Evolutionary conservation across 169 alveolate genomes (phyloP).

Genomic region (Eimeria falciformis): DNA sequence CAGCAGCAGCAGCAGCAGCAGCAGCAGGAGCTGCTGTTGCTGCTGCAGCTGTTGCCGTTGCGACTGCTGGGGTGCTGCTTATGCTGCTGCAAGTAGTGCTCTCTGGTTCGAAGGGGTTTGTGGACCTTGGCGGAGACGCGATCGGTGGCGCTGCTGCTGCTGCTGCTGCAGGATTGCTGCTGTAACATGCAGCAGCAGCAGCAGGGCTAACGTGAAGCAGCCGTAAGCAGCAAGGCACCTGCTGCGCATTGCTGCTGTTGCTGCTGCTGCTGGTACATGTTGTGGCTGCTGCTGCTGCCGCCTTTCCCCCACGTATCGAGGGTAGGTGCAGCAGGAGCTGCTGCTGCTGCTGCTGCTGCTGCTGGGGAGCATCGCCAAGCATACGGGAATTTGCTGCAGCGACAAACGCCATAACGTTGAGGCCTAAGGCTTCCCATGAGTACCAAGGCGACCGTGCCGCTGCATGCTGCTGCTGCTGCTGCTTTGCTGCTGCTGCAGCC

Average conservation of each 20-base stretch:
- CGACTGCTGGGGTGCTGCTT: slow-evolving; percentile 24
- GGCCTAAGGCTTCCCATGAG: not conserved
- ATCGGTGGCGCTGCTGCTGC: not conserved
- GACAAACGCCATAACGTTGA: slow-evolving; percentile 4
- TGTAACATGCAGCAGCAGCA: not conserved
- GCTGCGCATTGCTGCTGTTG: not conserved
- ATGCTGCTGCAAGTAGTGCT: slow-evolving; percentile 59
- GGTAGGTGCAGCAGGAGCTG: slow-evolving; percentile 27
- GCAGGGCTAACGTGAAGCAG: slow-evolving; percentile 8
- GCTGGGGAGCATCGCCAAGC: not conserved
- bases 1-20: slow-evolving; percentile 42
- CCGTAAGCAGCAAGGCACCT: not conserved
- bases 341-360: slow-evolving; percentile 56
- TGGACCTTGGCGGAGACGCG: not conserved
- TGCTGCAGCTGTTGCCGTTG: slow-evolving; percentile 34
- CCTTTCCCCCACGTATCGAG: too few relatives aligned
- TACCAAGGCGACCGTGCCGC: slow-evolving; percentile 9
- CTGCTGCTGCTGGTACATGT: slow-evolving; percentile 17
- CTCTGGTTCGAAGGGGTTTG: slow-evolving; percentile 42
- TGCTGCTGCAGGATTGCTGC: slow-evolving; percentile 3
- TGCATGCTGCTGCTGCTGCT: slow-evolving; percentile 21
- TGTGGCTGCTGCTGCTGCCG: slow-evolving; percentile 11
- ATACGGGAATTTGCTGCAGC: slow-evolving; percentile 34
- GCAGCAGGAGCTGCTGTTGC: not conserved
- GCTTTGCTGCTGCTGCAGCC: not conserved